Percentiles rank a stretch among this genome's conserved stretches.
Conservation (phyloP, 2,329 filamentous ascomycete species). For the Apiospora pterosperma region DNA sequence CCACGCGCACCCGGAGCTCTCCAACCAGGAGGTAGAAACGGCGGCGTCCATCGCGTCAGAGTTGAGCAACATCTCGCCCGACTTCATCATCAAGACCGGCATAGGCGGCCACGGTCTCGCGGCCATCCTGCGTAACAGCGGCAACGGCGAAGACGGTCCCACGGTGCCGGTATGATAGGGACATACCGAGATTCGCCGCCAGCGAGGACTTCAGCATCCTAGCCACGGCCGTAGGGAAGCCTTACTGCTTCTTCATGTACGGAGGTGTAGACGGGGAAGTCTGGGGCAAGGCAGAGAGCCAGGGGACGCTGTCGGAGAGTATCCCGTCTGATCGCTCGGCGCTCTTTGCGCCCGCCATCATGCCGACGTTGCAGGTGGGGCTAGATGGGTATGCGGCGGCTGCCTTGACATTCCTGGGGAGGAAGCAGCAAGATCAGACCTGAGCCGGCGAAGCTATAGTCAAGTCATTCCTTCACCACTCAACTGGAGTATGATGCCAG, state of each 20-base stretch:
- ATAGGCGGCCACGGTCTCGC: conserved; percentile 23
- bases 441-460: neutral
- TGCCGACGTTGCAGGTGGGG: neutral
- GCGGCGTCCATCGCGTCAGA: conserved; percentile 10
- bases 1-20: conserved; percentile 20
- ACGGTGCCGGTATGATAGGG: conserved; percentile 26
- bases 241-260: conserved; percentile 3
- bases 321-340: neutral
- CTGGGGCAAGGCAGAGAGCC: neutral
- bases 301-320: neutral
- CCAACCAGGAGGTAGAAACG: conserved; percentile 16
- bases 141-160: neutral
- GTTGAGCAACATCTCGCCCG: conserved; percentile 11
- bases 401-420: neutral
- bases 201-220: conserved; percentile 5
- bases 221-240: conserved; percentile 1
- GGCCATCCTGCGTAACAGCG: conserved; percentile 17
- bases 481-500: neutral
- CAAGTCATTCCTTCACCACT: too few relatives aligned
- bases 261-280: neutral
- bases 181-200: neutral
- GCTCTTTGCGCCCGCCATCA: neutral
- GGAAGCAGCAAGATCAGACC: neutral
- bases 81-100: conserved; percentile 12
- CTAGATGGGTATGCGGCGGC: neutral